Percentiles rank a stretch among this genome's conserved stretches.
These are phyloP conservation scores for Phaffomyces opuntiae DNA, from an alignment of 805 yeast genomes.

Conservation along the genomic window DNA sequence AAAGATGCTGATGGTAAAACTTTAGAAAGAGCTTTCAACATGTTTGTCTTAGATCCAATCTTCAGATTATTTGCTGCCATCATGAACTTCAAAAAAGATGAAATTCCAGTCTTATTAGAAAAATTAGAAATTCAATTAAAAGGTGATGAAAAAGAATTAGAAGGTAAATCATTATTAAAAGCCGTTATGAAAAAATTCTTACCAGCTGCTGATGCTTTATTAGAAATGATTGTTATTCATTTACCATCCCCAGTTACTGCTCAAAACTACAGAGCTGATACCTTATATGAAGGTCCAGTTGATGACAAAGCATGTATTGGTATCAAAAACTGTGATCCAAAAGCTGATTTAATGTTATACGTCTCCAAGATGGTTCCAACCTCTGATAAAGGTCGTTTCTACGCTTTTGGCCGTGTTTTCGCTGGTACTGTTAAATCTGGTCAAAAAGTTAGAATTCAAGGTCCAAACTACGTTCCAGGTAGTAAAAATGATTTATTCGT, in stretches of 20 bases:
- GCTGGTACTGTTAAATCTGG: constrained; percentile 99
- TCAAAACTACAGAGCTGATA: constrained; percentile 98
- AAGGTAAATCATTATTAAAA: constrained; percentile 98
- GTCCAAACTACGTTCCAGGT: constrained; percentile 99
- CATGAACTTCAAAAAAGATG: constrained; percentile 99
- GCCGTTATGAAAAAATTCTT: constrained; percentile 99
- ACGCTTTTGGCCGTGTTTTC: constrained; percentile 99
- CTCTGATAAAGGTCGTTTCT: constrained; percentile 99
- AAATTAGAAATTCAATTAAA: constrained; percentile 91
- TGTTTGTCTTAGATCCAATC: constrained; percentile 98
- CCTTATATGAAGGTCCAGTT: constrained; percentile 97
- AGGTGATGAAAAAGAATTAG: constrained; percentile 96
- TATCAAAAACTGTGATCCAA: constrained; percentile 97
- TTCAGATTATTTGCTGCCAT: constrained; percentile 94
- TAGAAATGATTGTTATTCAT: constrained; percentile 97
- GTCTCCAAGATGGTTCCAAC: constrained; percentile 99
- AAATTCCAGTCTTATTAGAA: constrained; percentile 84
- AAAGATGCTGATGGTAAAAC: constrained; percentile 93
- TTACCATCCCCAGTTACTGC: constrained; percentile 99
- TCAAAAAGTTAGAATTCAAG: constrained; percentile 99
- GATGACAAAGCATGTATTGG: constrained; percentile 87
- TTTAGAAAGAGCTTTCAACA: constrained; percentile 98
- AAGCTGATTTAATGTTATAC: constrained; percentile 96
- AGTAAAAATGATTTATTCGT: constrained; percentile 95
- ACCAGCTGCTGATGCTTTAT: constrained; percentile 99